Evolutionary conservation across 2,329 filamentous ascomycete species (phyloP).

Genomic region (Saccharata proteae): DNA sequence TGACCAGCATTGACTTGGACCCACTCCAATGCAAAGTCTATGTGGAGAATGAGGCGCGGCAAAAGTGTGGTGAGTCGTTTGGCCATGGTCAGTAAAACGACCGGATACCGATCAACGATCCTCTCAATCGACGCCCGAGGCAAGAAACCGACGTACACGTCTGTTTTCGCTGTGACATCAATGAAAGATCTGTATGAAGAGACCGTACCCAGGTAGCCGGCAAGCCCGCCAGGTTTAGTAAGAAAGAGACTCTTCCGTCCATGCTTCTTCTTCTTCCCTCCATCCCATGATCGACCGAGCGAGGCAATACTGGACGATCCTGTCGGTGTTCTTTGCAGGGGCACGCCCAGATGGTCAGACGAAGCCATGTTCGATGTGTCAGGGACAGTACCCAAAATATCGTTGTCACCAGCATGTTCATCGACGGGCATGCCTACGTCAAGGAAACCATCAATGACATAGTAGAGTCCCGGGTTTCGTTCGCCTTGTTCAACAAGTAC

Average conservation of each 20-base stretch:
- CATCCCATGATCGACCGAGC: conserved; percentile 10
- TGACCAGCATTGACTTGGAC: conserved; percentile 92
- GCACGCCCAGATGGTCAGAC: conserved; percentile 16
- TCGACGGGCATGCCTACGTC: conserved; percentile 78
- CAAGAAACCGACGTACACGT: conserved; percentile 94
- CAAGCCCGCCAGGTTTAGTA: conserved; percentile 87
- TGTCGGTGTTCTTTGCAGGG: conserved; percentile 16
- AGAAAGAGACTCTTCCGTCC: conserved; percentile 66
- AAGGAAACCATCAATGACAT: conserved; percentile 92
- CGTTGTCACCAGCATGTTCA: conserved; percentile 39
- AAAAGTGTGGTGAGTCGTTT: conserved; percentile 84
- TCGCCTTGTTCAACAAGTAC: conserved; percentile 94
- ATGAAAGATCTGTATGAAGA: conserved; percentile 95
- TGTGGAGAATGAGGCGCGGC: conserved; percentile 82
- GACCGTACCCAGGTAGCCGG: conserved; percentile 87
- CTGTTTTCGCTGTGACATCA: conserved; percentile 92
- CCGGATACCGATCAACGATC: conserved; percentile 85
- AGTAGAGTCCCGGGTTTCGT: conserved; percentile 91
- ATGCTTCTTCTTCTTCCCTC: conserved; percentile 34
- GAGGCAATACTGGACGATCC: conserved; percentile 12
- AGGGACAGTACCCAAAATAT: conserved; percentile 32
- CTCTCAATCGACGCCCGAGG: conserved; percentile 75
- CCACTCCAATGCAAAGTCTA: conserved; percentile 98
- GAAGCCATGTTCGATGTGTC: conserved; percentile 20
- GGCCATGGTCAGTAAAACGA: conserved; percentile 88